Percentiles rank a stretch among this genome's conserved stretches.
phyloP scores from a whole-genome alignment of 1,139 yeast species.

The Yamadazyma kanchanaburiensis region DNA sequence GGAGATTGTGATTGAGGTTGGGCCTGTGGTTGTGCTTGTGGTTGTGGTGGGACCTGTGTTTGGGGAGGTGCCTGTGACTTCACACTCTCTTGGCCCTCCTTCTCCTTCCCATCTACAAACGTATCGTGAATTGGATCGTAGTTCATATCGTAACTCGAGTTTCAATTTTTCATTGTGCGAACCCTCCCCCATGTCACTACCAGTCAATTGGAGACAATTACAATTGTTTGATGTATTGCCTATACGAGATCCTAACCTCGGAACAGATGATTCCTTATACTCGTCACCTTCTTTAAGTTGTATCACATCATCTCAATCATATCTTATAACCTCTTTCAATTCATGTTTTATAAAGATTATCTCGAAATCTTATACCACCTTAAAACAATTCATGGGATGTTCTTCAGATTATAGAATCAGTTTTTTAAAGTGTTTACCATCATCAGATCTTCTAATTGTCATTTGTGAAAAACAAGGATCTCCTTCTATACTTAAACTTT shows the following conservation, averaged over 20 bases:
- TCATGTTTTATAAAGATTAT: slow-evolving; percentile 58
- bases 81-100: slow-evolving; percentile 1
- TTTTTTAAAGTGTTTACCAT: slow-evolving; percentile 46
- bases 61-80: slow-evolving; percentile 1
- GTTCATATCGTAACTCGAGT: slow-evolving; percentile 16
- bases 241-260: slow-evolving; percentile 74
- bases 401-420: slow-evolving; percentile 63
- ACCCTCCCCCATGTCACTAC: slow-evolving; percentile 20
- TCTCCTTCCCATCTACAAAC: slow-evolving; percentile 9
- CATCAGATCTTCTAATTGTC: slow-evolving; percentile 55
- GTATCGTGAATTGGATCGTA: slow-evolving; percentile 34
- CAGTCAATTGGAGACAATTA: slow-evolving; percentile 76
- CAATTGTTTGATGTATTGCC: slow-evolving; percentile 85
- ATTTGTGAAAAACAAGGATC: slow-evolving; percentile 72
- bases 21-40: neutral
- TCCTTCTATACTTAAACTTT: slow-evolving; percentile 65
- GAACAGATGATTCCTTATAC: slow-evolving; percentile 61
- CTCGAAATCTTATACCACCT: slow-evolving; percentile 41
- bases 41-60: slow-evolving; percentile 6
- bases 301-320: slow-evolving; percentile 50
- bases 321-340: slow-evolving; percentile 57
- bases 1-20: slow-evolving; percentile 4
- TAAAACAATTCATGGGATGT: slow-evolving; percentile 58
- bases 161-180: neutral
- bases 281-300: slow-evolving; percentile 76